phyloP scores from a whole-genome alignment of 2,329 filamentous ascomycete species.

The Botryotinia narcissicola region DNA sequence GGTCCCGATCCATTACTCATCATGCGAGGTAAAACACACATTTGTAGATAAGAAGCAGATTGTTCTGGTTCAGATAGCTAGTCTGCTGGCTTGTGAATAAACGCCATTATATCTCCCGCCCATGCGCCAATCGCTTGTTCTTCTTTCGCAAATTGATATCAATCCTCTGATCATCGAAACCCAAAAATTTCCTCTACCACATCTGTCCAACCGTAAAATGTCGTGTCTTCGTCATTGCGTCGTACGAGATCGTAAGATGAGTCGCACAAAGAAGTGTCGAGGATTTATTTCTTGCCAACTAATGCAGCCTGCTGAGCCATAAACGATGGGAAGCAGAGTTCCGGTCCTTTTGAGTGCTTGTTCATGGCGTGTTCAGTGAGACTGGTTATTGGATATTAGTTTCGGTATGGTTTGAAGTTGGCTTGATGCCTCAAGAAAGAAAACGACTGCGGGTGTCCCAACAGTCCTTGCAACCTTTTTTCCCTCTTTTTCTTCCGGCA shows the following conservation, averaged over 20 bases:
- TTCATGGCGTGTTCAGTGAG: conserved; percentile 70
- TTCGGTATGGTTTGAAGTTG: neutral
- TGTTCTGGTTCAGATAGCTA: conserved; percentile 16
- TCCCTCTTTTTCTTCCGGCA: neutral
- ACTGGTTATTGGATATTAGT: conserved; percentile 39
- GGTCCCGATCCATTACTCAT: neutral
- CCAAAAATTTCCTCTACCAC: conserved; percentile 3
- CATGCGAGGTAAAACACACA: neutral
- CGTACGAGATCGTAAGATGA: conserved; percentile 5
- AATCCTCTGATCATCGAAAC: conserved; percentile 10
- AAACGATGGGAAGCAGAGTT: conserved; percentile 64
- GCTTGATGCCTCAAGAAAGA: neutral
- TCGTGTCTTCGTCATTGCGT: conserved; percentile 12
- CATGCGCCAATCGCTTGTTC: conserved; percentile 31
- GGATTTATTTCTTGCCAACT: conserved; percentile 19
- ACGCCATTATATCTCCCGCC: conserved; percentile 26
- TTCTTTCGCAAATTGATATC: conserved; percentile 14
- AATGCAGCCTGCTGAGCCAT: conserved; percentile 10
- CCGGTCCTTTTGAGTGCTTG: conserved; percentile 71
- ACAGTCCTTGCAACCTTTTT: neutral
- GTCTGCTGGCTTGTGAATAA: conserved; percentile 18
- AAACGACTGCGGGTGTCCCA: neutral
- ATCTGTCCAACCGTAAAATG: conserved; percentile 20
- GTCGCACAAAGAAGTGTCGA: neutral
- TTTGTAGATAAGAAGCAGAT: conserved; percentile 10